Base-by-base conservation (phyloP, 139 green algal genomes). In the Volvox africanus region DNA sequence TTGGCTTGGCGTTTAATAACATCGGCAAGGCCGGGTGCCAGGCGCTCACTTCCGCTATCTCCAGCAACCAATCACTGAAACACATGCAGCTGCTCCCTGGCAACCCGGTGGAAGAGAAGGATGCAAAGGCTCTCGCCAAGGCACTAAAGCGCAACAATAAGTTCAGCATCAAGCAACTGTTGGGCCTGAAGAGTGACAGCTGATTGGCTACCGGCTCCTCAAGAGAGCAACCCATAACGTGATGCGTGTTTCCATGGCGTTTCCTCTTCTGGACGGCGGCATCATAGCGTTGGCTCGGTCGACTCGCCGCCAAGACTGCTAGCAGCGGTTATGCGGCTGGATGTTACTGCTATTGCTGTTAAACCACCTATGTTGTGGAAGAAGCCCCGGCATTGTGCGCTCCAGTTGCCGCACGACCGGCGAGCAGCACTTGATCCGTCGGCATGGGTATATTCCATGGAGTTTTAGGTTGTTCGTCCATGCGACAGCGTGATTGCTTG, bases 71-170 rank as follows among this genome's bases (percentile, higher is more conserved):
- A 69, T 84, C 77, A 1, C 90, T 96, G 12, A 93, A 94, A 78
- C 91, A 94, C 76, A 86, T 96, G 80, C 92, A 96, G 86, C 89
- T 95, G 19, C 86, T 96, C 85, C 94, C 94, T 17, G 94, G 93
- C 80, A 93, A 93, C 87, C 91, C 91, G 0, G 87, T 93, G 69
- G 86, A 93, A 75, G 91, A 93, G 61, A 91, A 91, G 86, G 91
- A 93, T 71, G 91, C 91, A 71, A 93, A 93, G 87, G 50, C 80
- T n/a, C 69, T 93, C 71, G 91, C 91, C 0, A 93, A 93, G 91
- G 91, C 91, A 22, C 81, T 93, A 19, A 87, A 92, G 81, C 87
- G 69, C 26, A 93, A 91, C 80, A 92, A 93, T 82, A 93, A 93
- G 81, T 93, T 93, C 87, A 88, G 71, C 55, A 93, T 93, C 81